A percentile compares a stretch with the other conserved stretches of the same genome.
Conservation (phyloP, 345 rosid genomes). For the Populus alba region DNA sequence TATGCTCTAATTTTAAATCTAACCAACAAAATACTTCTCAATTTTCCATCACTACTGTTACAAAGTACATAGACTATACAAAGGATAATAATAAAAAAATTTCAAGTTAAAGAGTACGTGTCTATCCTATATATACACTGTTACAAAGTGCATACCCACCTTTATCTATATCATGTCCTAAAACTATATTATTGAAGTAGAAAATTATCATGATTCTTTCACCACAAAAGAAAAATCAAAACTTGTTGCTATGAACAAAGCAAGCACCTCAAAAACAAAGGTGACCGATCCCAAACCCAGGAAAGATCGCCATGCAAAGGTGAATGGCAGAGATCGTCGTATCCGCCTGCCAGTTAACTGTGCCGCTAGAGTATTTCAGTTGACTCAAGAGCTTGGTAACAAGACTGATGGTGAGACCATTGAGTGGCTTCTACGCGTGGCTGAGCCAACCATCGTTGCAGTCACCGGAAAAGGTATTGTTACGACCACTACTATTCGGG, state of each 20-base stretch:
- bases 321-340: conserved; percentile 35
- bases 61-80: not conserved
- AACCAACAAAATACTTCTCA: not conserved
- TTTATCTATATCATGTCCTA: not conserved
- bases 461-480: conserved; percentile 12
- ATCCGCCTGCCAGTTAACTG: conserved; percentile 8
- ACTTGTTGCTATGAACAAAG: not conserved
- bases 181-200: not conserved
- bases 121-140: not conserved
- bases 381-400: conserved; percentile 30
- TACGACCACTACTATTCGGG: too few species aligned
- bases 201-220: not conserved
- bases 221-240: not conserved
- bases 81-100: too few species aligned
- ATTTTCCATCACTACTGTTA: not conserved
- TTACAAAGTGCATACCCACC: not conserved
- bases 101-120: not conserved
- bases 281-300: not conserved
- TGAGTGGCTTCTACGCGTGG: conserved; percentile 25
- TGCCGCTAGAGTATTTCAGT: conserved; percentile 30
- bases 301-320: conserved; percentile 31
- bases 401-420: conserved; percentile 35
- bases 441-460: conserved; percentile 28
- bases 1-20: not conserved
- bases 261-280: not conserved